phyloP scores from a whole-genome alignment of 2,329 filamentous ascomycete genomes.

The Neoscytalidium dimidiatum region DNA sequence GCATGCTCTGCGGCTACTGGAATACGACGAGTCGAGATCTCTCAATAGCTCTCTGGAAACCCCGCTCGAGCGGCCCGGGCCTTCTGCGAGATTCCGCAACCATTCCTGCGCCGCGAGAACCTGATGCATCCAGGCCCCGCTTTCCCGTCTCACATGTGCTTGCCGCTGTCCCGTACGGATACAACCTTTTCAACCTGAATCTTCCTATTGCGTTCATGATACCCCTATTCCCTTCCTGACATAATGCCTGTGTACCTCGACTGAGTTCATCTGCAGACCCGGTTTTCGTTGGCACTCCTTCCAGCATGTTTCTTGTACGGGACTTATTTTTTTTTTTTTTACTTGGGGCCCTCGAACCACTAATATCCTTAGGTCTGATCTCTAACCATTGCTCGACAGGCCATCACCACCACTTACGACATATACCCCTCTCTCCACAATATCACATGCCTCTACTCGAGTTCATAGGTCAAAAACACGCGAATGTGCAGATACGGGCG shows the following conservation, averaged over 20 bases:
- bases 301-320: too few relatives aligned
- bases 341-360: too few relatives aligned
- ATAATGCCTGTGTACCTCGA: too few relatives aligned
- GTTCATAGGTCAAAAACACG: background rate
- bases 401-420: background rate
- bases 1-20: too few relatives aligned
- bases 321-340: too few relatives aligned
- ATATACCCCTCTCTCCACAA: background rate
- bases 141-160: background rate
- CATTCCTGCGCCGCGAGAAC: background rate
- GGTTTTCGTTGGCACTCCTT: too few relatives aligned
- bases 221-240: too few relatives aligned
- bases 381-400: too few relatives aligned
- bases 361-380: too few relatives aligned
- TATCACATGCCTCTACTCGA: background rate
- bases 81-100: slow-evolving; percentile 8
- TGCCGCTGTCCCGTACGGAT: background rate
- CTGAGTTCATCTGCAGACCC: too few relatives aligned
- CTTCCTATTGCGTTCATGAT: too few relatives aligned
- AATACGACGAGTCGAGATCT: background rate
- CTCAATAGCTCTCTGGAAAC: background rate
- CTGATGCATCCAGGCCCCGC: background rate
- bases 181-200: background rate
- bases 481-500: background rate
- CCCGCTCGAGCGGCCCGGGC: background rate